These are phyloP conservation scores for Alternaria metachromatica DNA, from an alignment of 2,329 filamentous ascomycete species.

Conservation along the genomic window DNA sequence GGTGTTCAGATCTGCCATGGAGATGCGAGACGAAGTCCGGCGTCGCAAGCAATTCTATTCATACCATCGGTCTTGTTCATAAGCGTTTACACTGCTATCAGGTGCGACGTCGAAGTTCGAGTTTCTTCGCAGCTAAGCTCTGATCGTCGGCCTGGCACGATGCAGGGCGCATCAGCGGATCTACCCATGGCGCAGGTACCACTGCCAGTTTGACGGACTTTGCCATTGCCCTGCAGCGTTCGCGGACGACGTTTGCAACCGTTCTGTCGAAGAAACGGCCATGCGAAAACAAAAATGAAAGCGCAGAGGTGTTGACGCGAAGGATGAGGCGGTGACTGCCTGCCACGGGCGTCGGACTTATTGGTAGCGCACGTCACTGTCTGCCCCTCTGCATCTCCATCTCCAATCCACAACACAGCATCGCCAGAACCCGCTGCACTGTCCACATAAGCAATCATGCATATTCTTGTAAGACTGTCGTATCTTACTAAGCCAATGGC, in stretches of 20 bases:
- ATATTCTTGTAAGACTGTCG: conserved; percentile 43
- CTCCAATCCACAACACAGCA: conserved; percentile 11
- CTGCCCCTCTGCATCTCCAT: conserved; percentile 23
- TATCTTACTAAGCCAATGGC: background rate
- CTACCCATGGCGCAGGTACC: conserved; percentile 13
- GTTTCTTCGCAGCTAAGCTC: background rate
- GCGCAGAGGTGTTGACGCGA: background rate
- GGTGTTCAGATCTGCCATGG: conserved; percentile 13
- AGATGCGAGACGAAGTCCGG: conserved; percentile 18
- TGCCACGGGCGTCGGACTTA: conserved; percentile 25
- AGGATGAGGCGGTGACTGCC: conserved; percentile 15
- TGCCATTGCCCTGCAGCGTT: background rate
- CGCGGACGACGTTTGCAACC: background rate
- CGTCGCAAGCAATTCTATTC: background rate
- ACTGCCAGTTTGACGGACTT: background rate
- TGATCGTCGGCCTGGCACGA: conserved; percentile 4
- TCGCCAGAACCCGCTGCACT: conserved; percentile 1
- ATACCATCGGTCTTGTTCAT: background rate
- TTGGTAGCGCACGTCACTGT: conserved; percentile 35
- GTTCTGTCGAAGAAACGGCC: background rate
- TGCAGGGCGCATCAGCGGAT: conserved; percentile 13
- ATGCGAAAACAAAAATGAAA: background rate
- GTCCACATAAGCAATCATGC: conserved; percentile 34
- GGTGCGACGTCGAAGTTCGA: background rate
- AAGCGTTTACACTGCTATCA: background rate